These are phyloP conservation scores for Cucurbita argyrosperma DNA, from an alignment of 306 rosid genomes.

Conservation along the genomic window DNA sequence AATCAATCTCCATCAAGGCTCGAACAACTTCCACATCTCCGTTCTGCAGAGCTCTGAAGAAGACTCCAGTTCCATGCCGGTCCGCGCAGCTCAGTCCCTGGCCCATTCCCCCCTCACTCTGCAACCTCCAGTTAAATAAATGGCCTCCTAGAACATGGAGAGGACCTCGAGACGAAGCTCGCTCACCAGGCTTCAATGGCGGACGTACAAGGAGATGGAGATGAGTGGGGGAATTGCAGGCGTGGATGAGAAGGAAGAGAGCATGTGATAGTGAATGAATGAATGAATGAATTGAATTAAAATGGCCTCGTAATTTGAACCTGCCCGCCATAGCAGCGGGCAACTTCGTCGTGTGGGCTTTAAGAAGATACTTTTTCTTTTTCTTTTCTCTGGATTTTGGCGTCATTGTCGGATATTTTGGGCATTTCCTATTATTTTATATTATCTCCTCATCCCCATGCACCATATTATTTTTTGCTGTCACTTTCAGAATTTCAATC, in stretches of 20 bases:
- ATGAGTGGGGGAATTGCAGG: not conserved
- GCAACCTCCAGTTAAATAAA: not conserved
- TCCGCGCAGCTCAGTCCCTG: slow-evolving; percentile 52
- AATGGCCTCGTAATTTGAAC: slow-evolving; percentile 22
- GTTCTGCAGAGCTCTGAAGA: slow-evolving; percentile 36
- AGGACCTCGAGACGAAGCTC: not conserved
- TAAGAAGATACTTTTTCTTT: not conserved
- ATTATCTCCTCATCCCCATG: not conserved
- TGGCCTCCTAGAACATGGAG: slow-evolving; percentile 7
- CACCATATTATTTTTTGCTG: not conserved
- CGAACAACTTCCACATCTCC: slow-evolving; percentile 48
- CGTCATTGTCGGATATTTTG: not conserved
- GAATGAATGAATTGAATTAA: not conserved
- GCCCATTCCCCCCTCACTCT: slow-evolving; percentile 43
- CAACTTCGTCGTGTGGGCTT: slow-evolving; percentile 25
- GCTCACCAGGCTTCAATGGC: slow-evolving; percentile 29
- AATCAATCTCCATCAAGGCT: slow-evolving; percentile 30
- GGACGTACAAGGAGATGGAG: slow-evolving; percentile 3
- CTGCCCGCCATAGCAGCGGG: slow-evolving; percentile 28
- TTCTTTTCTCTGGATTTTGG: not conserved
- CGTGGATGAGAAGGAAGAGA: not conserved
- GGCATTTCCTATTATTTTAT: not conserved
- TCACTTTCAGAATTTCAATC: not conserved
- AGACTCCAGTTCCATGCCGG: slow-evolving; percentile 19
- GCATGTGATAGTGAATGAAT: slow-evolving; percentile 5